Base-by-base conservation (phyloP, 371 early-diverging fungal species). In the Lichtheimia corymbifera region DNA sequence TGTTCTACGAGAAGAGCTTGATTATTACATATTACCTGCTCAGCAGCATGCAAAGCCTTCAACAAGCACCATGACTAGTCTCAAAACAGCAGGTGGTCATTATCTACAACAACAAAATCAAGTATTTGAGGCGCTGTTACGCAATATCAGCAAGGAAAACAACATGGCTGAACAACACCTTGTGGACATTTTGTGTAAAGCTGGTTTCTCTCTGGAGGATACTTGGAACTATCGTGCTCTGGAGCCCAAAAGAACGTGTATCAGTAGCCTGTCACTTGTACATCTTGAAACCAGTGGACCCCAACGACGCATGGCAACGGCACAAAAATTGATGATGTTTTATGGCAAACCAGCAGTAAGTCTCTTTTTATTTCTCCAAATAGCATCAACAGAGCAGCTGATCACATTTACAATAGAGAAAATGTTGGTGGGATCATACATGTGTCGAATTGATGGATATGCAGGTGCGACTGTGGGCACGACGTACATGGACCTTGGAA, bases 401-500 rank as follows among this genome's bases (percentile, higher is more conserved):
- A 20, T 54, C 17, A n/a, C 24, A 14, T 41, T 55, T 43, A 30
- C 57, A 9, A 49, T 71, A 85, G 86, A 77, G 91, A 64, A 91
- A 91, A 75, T 91, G 91, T 74, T 91, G 93, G 93, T 93, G 93
- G 93, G 92, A 93, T 69, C 90, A 90, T 17, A 84, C 76, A 53
- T 83, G 87, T 54, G 82, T 90, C 27, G 83, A 85, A 60, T 71
- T 89, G 6, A 79, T 81, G 35, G 76, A 79, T 59, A 72, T 84
- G 53, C 73, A 87, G n/a, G 83, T 91, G 50, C 80, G 88, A 62
- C 66, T 93, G 54, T 93, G 93, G 93, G 89, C 89, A 69, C 77
- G 93, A 68, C 80, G 92, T 57, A 91, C 90, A 49, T 93, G 93
- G 93, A 91, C 92, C 6, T 72, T 93, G 59, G 93, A 93, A 70